These are phyloP conservation scores for Nemania sp. DNA, from an alignment of 2,329 filamentous ascomycete species.

Conservation along the genomic window DNA sequence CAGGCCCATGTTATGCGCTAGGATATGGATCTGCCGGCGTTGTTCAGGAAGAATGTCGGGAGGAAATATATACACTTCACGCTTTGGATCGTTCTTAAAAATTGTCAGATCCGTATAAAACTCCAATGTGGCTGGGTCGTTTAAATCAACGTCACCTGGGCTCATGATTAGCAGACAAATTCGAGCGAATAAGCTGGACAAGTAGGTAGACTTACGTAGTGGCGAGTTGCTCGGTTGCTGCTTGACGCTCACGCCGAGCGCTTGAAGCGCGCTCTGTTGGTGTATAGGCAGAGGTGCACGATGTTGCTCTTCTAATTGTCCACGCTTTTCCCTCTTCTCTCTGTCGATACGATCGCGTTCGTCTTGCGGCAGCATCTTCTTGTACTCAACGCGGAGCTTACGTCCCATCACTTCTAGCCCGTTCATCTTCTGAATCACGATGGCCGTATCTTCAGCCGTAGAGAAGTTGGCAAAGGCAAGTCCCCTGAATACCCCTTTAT, in stretches of 20 bases:
- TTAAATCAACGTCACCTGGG: slow-evolving; percentile 76
- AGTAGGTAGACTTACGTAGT: slow-evolving; percentile 46
- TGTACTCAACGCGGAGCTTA: slow-evolving; percentile 96
- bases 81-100: slow-evolving; percentile 78
- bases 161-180: slow-evolving; percentile 19
- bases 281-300: slow-evolving; percentile 72
- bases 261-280: slow-evolving; percentile 84
- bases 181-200: slow-evolving; percentile 1
- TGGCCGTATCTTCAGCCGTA: slow-evolving; percentile 87
- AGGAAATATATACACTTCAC: slow-evolving; percentile 84
- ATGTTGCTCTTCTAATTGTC: slow-evolving; percentile 96
- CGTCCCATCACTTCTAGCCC: slow-evolving; percentile 93
- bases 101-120: slow-evolving; percentile 90
- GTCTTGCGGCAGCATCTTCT: slow-evolving; percentile 96
- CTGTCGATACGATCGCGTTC: slow-evolving; percentile 95
- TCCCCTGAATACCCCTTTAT: slow-evolving; percentile 94
- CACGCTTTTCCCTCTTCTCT: slow-evolving; percentile 93
- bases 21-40: slow-evolving; percentile 86
- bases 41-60: slow-evolving; percentile 78
- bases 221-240: slow-evolving; percentile 60
- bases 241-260: slow-evolving; percentile 67
- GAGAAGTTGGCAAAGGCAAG: slow-evolving; percentile 98
- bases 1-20: slow-evolving; percentile 93
- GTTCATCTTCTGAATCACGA: slow-evolving; percentile 92
- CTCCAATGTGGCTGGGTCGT: slow-evolving; percentile 82